Conservation (phyloP, 306 rosid species). For the Begonia loranthoides region DNA sequence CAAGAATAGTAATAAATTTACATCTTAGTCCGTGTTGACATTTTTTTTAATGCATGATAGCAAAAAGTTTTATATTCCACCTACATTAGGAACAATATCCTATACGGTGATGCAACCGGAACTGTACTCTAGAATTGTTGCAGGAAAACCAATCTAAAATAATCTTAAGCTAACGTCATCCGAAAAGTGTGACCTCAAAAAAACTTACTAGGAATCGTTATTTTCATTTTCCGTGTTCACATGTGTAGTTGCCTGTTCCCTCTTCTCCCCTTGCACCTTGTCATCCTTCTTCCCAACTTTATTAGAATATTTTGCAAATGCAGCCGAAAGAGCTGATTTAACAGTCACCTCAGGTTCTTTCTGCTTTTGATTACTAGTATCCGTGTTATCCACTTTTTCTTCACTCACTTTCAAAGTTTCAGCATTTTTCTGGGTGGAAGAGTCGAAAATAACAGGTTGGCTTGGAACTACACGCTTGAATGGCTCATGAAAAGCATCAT, state of each 20-base stretch:
- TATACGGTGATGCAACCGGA: no score
- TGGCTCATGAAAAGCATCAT: conserved; percentile 89
- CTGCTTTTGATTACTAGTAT: conserved; percentile 26
- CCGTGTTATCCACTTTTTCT: conserved; percentile 22
- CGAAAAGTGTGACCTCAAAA: background rate
- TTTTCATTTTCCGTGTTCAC: conserved; percentile 14
- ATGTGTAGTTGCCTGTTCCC: conserved; percentile 22
- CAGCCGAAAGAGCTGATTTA: conserved; percentile 72
- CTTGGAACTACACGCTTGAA: conserved; percentile 62
- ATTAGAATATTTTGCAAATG: conserved; percentile 61
- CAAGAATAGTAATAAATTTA: no score
- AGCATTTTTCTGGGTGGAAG: conserved; percentile 20
- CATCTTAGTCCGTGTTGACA: no score
- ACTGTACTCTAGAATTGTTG: no score
- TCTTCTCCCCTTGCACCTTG: conserved; percentile 27
- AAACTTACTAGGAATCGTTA: conserved; percentile 1
- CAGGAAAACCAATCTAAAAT: no score
- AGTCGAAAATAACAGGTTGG: conserved; percentile 34
- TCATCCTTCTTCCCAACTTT: conserved; percentile 32
- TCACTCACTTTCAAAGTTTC: conserved; percentile 30
- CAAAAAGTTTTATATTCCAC: no score
- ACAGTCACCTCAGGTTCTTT: conserved; percentile 51
- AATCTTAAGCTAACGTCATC: no score
- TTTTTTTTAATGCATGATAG: no score
- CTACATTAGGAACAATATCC: no score